Conservation (phyloP, 2,329 filamentous ascomycete species). For the Beauveria scarabaeidicola region DNA sequence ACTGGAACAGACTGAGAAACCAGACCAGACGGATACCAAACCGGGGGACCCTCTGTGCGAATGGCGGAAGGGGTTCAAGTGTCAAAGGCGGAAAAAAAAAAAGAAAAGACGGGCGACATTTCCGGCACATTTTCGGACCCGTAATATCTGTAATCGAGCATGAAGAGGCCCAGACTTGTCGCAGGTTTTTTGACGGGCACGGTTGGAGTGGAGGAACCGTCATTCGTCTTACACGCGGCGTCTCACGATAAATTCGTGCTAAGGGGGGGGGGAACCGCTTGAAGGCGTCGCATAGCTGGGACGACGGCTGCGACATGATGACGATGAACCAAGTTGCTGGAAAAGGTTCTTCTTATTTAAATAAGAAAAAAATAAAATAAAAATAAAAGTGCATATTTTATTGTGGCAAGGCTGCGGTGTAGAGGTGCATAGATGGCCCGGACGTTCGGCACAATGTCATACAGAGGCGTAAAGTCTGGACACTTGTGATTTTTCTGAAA, state of each 20-base stretch:
- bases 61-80: too few relatives aligned
- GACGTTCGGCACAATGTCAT: too few relatives aligned
- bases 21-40: constrained; percentile 9
- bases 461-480: too few relatives aligned
- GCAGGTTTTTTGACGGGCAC: neutral
- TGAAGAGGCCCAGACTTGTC: constrained; percentile 1
- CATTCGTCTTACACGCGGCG: constrained; percentile 9
- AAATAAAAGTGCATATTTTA: neutral
- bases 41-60: neutral
- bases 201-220: neutral
- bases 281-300: constrained; percentile 3
- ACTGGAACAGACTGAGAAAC: constrained; percentile 6
- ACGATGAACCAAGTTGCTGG: neutral
- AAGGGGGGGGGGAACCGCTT: neutral
- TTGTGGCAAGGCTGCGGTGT: neutral
- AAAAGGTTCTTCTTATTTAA: neutral
- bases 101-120: too few relatives aligned
- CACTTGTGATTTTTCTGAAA: too few relatives aligned
- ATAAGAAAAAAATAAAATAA: neutral
- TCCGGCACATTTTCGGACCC: too few relatives aligned
- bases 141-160: neutral
- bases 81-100: too few relatives aligned
- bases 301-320: neutral
- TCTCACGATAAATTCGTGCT: neutral
- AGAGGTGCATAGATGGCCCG: too few relatives aligned